phyloP scores from a whole-genome alignment of 2,329 filamentous ascomycete species.

The Calonectria fujianensis region DNA sequence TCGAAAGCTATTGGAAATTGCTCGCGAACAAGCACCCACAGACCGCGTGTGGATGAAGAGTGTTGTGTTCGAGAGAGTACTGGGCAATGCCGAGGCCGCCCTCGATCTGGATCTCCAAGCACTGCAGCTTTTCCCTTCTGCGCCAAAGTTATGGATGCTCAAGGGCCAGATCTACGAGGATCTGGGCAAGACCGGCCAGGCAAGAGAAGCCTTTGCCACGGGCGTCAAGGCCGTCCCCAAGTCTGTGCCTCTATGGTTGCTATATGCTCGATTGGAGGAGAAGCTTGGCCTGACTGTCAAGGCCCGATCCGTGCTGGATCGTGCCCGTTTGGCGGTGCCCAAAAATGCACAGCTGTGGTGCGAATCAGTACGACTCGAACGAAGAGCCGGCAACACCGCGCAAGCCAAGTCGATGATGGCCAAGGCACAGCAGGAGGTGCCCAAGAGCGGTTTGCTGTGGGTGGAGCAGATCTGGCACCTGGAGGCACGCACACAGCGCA shows the following conservation, averaged over 20 bases:
- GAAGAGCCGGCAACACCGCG: slow-evolving; percentile 86
- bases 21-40: slow-evolving; percentile 91
- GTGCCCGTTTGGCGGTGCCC: slow-evolving; percentile 90
- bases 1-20: slow-evolving; percentile 85
- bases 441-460: slow-evolving; percentile 91
- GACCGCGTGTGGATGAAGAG: slow-evolving; percentile 99
- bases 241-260: slow-evolving; percentile 91
- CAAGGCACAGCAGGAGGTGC: slow-evolving; percentile 92
- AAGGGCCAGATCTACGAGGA: slow-evolving; percentile 98
- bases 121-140: slow-evolving; percentile 88
- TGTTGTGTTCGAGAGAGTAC: slow-evolving; percentile 92
- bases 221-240: slow-evolving; percentile 91
- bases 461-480: slow-evolving; percentile 96
- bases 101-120: slow-evolving; percentile 92
- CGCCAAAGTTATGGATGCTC: slow-evolving; percentile 97
- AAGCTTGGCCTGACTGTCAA: slow-evolving; percentile 89
- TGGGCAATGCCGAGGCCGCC: slow-evolving; percentile 85
- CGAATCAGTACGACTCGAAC: slow-evolving; percentile 94
- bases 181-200: slow-evolving; percentile 85
- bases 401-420: slow-evolving; percentile 97
- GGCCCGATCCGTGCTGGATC: slow-evolving; percentile 93
- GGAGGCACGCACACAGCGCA: slow-evolving; percentile 92
- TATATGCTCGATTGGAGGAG: slow-evolving; percentile 93
- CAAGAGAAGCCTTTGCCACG: slow-evolving; percentile 90
- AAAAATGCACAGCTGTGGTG: slow-evolving; percentile 91